Evolutionary conservation across 2,329 filamentous ascomycete species (phyloP), one percentile per base, ranked within the genome.

Genomic region (Colletotrichum truncatum): DNA sequence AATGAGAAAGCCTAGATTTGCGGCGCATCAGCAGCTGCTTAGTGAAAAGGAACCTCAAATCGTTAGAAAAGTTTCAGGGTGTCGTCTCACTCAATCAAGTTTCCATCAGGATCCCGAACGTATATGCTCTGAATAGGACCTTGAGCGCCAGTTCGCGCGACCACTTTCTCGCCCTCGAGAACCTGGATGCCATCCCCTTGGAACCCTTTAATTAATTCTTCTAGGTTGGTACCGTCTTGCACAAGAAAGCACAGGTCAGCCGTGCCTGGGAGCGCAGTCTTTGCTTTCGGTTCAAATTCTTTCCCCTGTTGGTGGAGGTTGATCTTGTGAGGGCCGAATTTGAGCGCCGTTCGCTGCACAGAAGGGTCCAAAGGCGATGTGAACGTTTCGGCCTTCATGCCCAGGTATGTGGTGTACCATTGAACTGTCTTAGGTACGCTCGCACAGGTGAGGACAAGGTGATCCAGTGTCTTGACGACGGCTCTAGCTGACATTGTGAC

Each of bases 211-310:
- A 82, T 71, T 4, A 88, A 79, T 0, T 77, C 73, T 2, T 83
- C 79, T 3, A 89, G 79, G 5, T 81, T 68, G 2, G 72, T 71
- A 1, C 68, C 76, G 8, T 84, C 80, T 6, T 85, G 76, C 0
- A 87, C 81, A 26, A 90, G 71, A 59, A 90, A 90, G 70, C 87
- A 89, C 32, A 90, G 64, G 71, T 90, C 87, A 10, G 82, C 86
- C 10, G 84, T 87, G 0, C 88, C 88, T 0, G 85, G 84, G 56
- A 84, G 77, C 0, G 86, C 85, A 10, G 75, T 79, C 4, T 72
- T 71, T 0, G 87, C 87, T 70, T 88, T 89, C 3, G 87, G 87
- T 64, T 87, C 85, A 68, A 89, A 89, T 64, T 89, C 87, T 12
- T 80, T 81, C 6, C 86, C 87, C 10, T 77, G 76, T 67, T 86